These are phyloP conservation scores for Astrocystis sublimbata DNA, from an alignment of 495 filamentous ascomycete genomes.

Conservation along the genomic window DNA sequence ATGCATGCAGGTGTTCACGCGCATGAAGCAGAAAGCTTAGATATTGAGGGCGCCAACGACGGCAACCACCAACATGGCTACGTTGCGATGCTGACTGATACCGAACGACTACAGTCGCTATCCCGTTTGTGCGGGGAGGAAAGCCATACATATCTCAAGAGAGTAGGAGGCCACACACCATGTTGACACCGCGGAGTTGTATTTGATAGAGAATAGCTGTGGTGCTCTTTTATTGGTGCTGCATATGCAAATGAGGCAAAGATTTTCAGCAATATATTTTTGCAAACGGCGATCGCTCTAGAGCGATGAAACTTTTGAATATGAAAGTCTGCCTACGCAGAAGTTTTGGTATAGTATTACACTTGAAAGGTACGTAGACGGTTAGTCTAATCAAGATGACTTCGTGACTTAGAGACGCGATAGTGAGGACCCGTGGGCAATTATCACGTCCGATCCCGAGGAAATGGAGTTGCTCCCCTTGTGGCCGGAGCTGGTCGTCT, in stretches of 20 bases:
- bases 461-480: constrained; percentile 27
- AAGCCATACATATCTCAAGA: not conserved
- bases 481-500: constrained; percentile 10
- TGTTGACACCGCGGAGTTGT: too few relatives aligned
- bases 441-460: constrained; percentile 30
- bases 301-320: too few relatives aligned
- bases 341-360: too few relatives aligned
- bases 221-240: too few relatives aligned
- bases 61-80: too few relatives aligned
- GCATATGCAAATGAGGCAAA: too few relatives aligned
- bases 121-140: not conserved
- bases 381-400: too few relatives aligned
- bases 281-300: too few relatives aligned
- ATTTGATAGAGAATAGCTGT: too few relatives aligned
- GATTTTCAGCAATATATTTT: too few relatives aligned
- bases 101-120: not conserved
- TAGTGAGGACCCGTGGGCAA: constrained; percentile 29
- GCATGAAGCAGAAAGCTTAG: constrained; percentile 5
- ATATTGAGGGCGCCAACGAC: constrained; percentile 1
- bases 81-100: not conserved
- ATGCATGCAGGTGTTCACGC: constrained; percentile 18
- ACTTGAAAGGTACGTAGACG: too few relatives aligned
- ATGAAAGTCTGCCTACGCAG: too few relatives aligned
- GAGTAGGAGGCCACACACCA: not conserved
- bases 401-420: constrained; percentile 10